Evolutionary conservation across 768 basidiomycete species (phyloP).

Genomic region (Filobasidium floriforme): DNA sequence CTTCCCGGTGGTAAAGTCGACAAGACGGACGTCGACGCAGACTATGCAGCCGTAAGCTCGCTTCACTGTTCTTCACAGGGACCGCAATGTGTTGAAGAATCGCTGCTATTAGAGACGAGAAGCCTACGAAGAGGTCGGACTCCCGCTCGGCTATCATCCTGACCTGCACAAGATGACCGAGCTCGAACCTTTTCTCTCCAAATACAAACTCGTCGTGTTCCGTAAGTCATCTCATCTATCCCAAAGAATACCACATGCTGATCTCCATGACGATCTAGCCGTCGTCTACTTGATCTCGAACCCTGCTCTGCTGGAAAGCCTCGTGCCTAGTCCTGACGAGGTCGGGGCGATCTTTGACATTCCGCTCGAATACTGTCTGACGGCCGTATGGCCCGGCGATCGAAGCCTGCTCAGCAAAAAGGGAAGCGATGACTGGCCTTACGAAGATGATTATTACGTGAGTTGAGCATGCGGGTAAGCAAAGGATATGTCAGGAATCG

Average conservation of each 20-base stretch:
- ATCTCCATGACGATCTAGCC: constrained; percentile 38
- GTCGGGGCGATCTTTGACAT: constrained; percentile 74
- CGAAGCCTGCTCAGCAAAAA: constrained; percentile 52
- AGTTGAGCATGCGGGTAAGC: constrained; percentile 37
- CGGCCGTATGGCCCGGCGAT: constrained; percentile 49
- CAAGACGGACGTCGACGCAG: constrained; percentile 55
- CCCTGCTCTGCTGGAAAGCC: constrained; percentile 50
- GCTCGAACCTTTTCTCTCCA: constrained; percentile 62
- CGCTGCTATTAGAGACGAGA: constrained; percentile 58
- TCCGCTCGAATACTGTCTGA: constrained; percentile 55
- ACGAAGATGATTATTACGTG: constrained; percentile 66
- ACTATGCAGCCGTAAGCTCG: constrained; percentile 66
- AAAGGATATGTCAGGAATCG: constrained; percentile 11
- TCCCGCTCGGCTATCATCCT: constrained; percentile 54
- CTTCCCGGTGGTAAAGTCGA: constrained; percentile 76
- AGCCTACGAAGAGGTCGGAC: constrained; percentile 73
- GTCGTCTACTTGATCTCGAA: constrained; percentile 65
- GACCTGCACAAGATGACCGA: constrained; percentile 57
- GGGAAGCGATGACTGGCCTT: constrained; percentile 71
- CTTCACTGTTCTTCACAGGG: not conserved
- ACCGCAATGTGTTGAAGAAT: not conserved
- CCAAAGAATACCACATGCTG: not conserved
- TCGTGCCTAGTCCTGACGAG: constrained; percentile 57
- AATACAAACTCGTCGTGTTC: constrained; percentile 57
- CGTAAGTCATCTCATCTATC: constrained; percentile 38